Evolutionary conservation across 2,329 filamentous ascomycete species (phyloP), one percentile per base, ranked within the genome.

Genomic region (Fusarium continuum): DNA sequence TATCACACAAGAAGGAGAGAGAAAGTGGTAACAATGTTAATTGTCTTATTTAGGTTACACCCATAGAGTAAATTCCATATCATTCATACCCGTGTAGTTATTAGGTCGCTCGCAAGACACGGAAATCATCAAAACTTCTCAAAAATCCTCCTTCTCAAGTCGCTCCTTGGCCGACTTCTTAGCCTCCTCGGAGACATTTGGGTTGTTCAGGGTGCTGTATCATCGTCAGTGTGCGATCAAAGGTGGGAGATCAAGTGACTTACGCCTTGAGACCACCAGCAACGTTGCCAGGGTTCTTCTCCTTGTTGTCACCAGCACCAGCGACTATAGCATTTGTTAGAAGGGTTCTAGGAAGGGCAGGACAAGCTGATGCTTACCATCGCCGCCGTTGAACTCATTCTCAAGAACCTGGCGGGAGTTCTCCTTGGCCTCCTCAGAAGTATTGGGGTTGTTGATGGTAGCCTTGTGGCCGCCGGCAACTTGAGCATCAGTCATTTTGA

Each of bases 401-500:
- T 85, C 77, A 47, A 87, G 80, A 8, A 85, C 75, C 32, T 82
- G 72, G 56, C 77, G 78, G 52, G 83, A 85, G 75, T 85, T 78
- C 71, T 85, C 71, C 78, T 86, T 86, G 55, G 83, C 75, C 72
- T 84, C 82, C 45, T 84, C 70, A 0, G 83, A 85, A 50, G 78
- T 80, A 72, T 85, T 83, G 64, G 83, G 82, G 77, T 85, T 86
- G 72, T 80, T 81, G 59, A 86, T 67, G 71, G 80, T 83, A 55
- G 83, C 84, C 79, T 87, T 87, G 80, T 87, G 84, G 73, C 84
- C 84, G 56, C 81, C 82, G 64, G 82, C 79, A 62, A 85, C 69
- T 61, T 85, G 81, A 74, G 80, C 78, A 65, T 82, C 77, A 74
- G 80, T 73, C 80, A 83, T 84, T 34, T 64, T 80, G 73, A 59